Evolutionary conservation across 75 land plant genomes (phyloP), one percentile per base, ranked within the genome.

Genomic region (Chamaecyparis obtusa): DNA sequence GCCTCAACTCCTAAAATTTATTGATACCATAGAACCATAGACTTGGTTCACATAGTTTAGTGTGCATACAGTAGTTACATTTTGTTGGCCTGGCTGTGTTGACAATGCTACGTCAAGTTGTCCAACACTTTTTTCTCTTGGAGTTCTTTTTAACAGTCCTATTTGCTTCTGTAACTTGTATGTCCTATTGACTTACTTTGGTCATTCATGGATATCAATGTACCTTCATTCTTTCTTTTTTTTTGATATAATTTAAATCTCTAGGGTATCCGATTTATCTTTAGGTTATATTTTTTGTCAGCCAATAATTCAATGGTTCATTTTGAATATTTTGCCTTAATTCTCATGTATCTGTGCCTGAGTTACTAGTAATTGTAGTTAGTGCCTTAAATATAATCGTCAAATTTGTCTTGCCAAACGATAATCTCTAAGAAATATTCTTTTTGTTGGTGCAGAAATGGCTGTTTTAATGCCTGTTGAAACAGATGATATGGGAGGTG

Each of bases 361-460:
- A 43, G 51, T 81, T 51, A 43, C 30, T 44, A 30, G 7, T n/a
- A 27, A 81, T 10, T 81, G 9, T 43, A 0, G 82, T 35, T 43
- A 14, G n/a, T 39, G 44, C 43, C 24, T 32, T 37, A 39, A 78
- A 78, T 78, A 78, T 21, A 41, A 78, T 78, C 9, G 7, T 39
- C 7, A 9, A 39, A 37, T 39, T 78, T 78, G 81, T 78, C 27
- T 78, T 39, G 44, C 81, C 6, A 24, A 78, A 19, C 5, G 43
- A 78, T 37, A 37, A 21, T 78, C 24, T 81, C 83, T 44, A 44
- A 81, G n/a, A 3, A 80, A 3, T 2, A 8, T 80, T 80, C 19
- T 48, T 80, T 9, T 27, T 37, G 36, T 81, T 41, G 83, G 30
- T 81, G 83, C 83, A 81, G 83, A 81, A 46, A 81, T 81, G 83